Base-by-base conservation (phyloP, 1,284 basidiomycete genomes). In the Anthracocystis walkeri region DNA sequence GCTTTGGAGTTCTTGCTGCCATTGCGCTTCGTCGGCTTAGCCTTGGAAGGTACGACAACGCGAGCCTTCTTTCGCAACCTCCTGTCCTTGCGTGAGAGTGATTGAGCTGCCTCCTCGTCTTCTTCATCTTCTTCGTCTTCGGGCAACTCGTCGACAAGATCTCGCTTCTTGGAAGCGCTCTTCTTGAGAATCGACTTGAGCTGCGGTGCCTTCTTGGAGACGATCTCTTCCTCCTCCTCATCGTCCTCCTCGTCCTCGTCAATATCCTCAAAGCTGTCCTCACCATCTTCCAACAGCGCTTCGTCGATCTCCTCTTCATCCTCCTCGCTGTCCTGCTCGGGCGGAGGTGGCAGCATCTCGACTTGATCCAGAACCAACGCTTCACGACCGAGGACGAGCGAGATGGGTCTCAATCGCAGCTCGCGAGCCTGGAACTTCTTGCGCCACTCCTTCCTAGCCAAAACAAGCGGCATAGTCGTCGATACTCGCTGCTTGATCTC, bases 151-250 rank as follows among this genome's bases (percentile, higher is more conserved):
- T 48, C 35, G 14, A 20, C 53, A n/a, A 57, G 29, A 25, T 58
- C 54, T 41, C 66, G 61, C 56, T 77, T 77, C 57, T 54, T 64
- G 23, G 59, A 60, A 2, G 49, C 51, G 27, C 20, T 50, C 64
- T 73, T 76, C 54, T 71, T 78, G 54, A 76, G 74, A 21, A 76
- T 78, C 48, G 77, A 78, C 45, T 76, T 73, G 69, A 70, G 73
- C 56, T 66, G 55, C 27, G 62, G 41, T 42, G 46, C 29, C 51
- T 65, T 55, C 42, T 57, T 65, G 12, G 66, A 41, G 12, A 48
- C 33, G 27, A n/a, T 49, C 42, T 61, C 65, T 18, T 58, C 65
- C 38, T 69, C 65, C 7, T 75, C 62, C 0, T 79, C 70, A 7
- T 61, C 72, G 2, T 77, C 72, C 16, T 75, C 72, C 1, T 75